Evolutionary conservation across 345 rosid genomes (phyloP), one percentile per base, ranked within the genome.

Genomic region (Odontarrhena argentea): DNA sequence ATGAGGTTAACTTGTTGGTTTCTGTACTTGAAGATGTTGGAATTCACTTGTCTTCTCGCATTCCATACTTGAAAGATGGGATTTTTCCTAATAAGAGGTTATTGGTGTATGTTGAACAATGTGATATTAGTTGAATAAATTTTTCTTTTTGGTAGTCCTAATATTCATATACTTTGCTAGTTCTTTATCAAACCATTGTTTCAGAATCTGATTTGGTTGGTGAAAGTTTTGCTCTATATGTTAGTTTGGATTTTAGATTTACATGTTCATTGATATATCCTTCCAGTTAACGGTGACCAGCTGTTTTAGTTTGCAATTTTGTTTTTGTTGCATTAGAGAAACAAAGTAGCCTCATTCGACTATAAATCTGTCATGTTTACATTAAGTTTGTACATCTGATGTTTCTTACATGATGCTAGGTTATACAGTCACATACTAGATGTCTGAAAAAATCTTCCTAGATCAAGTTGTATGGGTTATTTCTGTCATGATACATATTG

Each of bases 401-500:
- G 38, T 42, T 47, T 42, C 67, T 51, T 51, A 52, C 72, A 73
- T 36, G 52, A 42, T 45, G 55, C 22, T 65, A 50, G 48, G 9
- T 59, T 18, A 44, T 60, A 22, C 9, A 8, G n/a, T 65, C 24
- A 7, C 12, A 4, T 41, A 51, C 57, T 13, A 40, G 25, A 57
- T 25, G 4, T 34, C 8, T 6, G 47, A 13, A 24, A 60, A 9
- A 9, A 34, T 65, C 32, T 43, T 79, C 26, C 81, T 72, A 81
- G 70, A 77, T 77, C 74, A 57, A 81, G 46, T 58, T 84, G 65
- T 76, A 81, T 74, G 81, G 5, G 58, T 65, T 11, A 83, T 35
- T 50, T 77, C 73, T 68, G 85, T 75, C 80, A 81, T 81, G 8
- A 81, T 79, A 61, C 76, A 65, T 44, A 5, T 47, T 54, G 82